Conservation (phyloP, 352 stramenopile species). For the Phytophthora cryptogea region DNA sequence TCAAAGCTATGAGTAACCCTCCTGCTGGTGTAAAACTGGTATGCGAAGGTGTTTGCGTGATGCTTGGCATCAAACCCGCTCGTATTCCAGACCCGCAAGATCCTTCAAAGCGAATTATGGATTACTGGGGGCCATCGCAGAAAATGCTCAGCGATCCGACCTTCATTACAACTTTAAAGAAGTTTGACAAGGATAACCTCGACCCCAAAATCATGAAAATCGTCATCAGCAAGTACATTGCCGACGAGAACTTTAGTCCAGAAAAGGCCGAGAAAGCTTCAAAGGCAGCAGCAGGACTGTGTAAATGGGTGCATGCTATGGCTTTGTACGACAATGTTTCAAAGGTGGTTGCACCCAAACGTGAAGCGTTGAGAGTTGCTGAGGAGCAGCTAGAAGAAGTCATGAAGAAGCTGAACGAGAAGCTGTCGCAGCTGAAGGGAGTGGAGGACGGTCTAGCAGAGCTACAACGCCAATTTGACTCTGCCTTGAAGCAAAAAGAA, state of each 20-base stretch:
- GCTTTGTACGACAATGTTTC: conserved; percentile 93
- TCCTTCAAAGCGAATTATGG: conserved; percentile 93
- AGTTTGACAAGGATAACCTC: conserved; percentile 91
- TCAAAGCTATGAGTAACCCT: conserved; percentile 94
- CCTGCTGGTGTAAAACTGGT: conserved; percentile 93
- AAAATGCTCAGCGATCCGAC: conserved; percentile 93
- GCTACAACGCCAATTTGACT: conserved; percentile 88
- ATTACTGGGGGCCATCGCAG: conserved; percentile 94
- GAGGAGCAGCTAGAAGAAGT: conserved; percentile 88
- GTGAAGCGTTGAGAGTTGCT: conserved; percentile 83
- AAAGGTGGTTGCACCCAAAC: conserved; percentile 93
- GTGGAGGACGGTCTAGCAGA: conserved; percentile 91
- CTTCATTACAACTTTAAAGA: conserved; percentile 93
- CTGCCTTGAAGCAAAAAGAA: conserved; percentile 90
- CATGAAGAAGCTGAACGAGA: conserved; percentile 91
- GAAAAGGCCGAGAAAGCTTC: conserved; percentile 93
- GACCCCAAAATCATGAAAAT: conserved; percentile 90
- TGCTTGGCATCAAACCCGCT: conserved; percentile 93
- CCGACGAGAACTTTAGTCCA: conserved; percentile 91
- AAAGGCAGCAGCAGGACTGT: conserved; percentile 91
- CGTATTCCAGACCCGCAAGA: conserved; percentile 92
- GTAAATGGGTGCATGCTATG: conserved; percentile 95
- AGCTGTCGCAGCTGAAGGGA: conserved; percentile 89
- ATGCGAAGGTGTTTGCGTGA: conserved; percentile 94
- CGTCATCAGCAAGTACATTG: conserved; percentile 89